Conservation (phyloP, 2,329 filamentous ascomycete species). For the Phialophora expanda region DNA sequence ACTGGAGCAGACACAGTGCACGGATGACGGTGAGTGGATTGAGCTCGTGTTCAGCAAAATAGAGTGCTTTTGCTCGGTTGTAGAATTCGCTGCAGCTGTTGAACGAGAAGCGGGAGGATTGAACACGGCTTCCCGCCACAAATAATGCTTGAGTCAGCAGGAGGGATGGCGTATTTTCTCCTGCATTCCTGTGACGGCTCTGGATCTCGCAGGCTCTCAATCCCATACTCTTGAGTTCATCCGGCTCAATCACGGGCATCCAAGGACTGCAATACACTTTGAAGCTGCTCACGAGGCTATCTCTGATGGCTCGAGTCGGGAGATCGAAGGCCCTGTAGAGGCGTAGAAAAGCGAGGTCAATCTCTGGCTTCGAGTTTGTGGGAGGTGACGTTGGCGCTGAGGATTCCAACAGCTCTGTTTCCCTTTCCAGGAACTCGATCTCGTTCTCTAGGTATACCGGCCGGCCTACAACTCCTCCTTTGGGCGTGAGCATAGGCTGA, state of each 20-base stretch:
- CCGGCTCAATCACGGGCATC: conserved; percentile 10
- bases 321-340: conserved; percentile 24
- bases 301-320: conserved; percentile 20
- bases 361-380: background rate
- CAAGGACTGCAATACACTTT: conserved; percentile 6
- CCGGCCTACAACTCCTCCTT: conserved; percentile 7
- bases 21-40: conserved; percentile 5
- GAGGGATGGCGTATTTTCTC: background rate
- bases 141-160: conserved; percentile 7
- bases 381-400: conserved; percentile 11
- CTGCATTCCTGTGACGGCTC: no score
- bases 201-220: background rate
- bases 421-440: conserved; percentile 6
- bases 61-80: conserved; percentile 7
- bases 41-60: conserved; percentile 1
- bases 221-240: conserved; percentile 3
- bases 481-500: conserved; percentile 5
- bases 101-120: conserved; percentile 5
- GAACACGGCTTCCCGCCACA: conserved; percentile 4
- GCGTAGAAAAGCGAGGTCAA: conserved; percentile 10
- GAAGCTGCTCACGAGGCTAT: conserved; percentile 22
- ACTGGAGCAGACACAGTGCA: conserved; percentile 9
- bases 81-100: conserved; percentile 6
- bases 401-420: conserved; percentile 6
- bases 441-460: conserved; percentile 9